Conservation (phyloP, 1,284 basidiomycete species). For the Cryptococcus hybrid region DNA sequence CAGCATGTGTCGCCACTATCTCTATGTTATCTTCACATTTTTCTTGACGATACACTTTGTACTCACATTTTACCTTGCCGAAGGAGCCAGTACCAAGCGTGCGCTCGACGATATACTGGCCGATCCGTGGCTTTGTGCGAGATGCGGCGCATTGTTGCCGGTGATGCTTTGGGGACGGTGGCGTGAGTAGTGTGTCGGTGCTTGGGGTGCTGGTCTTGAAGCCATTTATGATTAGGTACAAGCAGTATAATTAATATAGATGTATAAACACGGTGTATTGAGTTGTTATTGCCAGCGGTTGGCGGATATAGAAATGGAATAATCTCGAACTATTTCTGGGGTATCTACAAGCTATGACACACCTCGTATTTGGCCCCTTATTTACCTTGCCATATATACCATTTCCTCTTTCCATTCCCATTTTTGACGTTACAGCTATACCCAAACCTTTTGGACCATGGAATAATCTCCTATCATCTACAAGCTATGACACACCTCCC, state of each 20-base stretch:
- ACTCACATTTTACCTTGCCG: conserved; percentile 95
- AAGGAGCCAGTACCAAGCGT: conserved; percentile 75
- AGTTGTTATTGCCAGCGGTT: too few relatives aligned
- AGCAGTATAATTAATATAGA: too few relatives aligned
- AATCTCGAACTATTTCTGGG: not conserved
- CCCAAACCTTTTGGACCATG: conserved; percentile 21
- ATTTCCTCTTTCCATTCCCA: not conserved
- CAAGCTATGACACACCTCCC: too few relatives aligned
- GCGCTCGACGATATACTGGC: conserved; percentile 53
- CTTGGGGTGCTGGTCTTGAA: conserved; percentile 42
- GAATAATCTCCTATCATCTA: too few relatives aligned
- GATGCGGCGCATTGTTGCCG: conserved; percentile 30
- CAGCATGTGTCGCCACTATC: conserved; percentile 85
- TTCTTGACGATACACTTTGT: not conserved
- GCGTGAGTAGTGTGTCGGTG: conserved; percentile 17
- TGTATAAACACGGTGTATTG: too few relatives aligned
- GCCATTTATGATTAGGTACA: conserved; percentile 26
- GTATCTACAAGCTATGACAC: not conserved
- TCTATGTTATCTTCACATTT: not conserved
- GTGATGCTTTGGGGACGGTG: conserved; percentile 29
- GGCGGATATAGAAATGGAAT: too few relatives aligned
- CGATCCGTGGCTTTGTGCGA: conserved; percentile 43
- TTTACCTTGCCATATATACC: not conserved
- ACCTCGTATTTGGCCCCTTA: not conserved
- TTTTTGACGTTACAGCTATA: not conserved